Evolutionary conservation across 1,139 yeast genomes (phyloP), one percentile per base, ranked within the genome.

Genomic region (Scheffersomyces titani): DNA sequence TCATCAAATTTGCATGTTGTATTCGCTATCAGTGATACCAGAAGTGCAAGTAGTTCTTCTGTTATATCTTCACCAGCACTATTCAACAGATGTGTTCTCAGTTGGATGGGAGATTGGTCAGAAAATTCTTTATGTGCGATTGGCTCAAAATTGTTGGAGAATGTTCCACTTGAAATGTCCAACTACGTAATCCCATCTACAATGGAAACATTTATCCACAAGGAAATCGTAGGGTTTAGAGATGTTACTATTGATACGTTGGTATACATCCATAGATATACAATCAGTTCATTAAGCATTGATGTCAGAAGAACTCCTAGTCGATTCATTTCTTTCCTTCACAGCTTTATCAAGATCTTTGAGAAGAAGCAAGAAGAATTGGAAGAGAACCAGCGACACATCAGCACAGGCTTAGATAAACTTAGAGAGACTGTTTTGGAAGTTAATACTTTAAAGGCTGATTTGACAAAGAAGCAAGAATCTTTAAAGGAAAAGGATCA

Each of bases 41-140:
- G 76, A 5, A 70, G 72, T 36, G 72, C 72, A 1, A 65, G 74
- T 1, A 71, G 63, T 44, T 69, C 75, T 1, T 71, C 73, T 19
- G 81, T 87, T 3, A 80, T 89, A 5, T 80, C 93, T 0, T 93
- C 98, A 0, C 97, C 98, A 0, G 98, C 99, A 0, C 74, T 94
- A 47, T 89, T 92, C 72, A 94, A 94, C 67, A 79, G 99, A 66
- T 94, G 98, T 75, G 96, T 92, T 3, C 73, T 93, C 49, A 86
- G 88, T 66, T 92, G 96, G 93, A 87, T 92, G 88, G 97, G 97
- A 3, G 86, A 86, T 57, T 93, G 98, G 98, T 78, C 88, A 0
- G 63, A 67, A 7, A 60, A 64, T 0, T 75, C 92, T 0, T 70
- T 88, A 54, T 63, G 63, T 19, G 85, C 84, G 54, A 84, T 92